phyloP scores from a whole-genome alignment of 192 early-diverging fungal species.

The Irineochytrium annulatum region DNA sequence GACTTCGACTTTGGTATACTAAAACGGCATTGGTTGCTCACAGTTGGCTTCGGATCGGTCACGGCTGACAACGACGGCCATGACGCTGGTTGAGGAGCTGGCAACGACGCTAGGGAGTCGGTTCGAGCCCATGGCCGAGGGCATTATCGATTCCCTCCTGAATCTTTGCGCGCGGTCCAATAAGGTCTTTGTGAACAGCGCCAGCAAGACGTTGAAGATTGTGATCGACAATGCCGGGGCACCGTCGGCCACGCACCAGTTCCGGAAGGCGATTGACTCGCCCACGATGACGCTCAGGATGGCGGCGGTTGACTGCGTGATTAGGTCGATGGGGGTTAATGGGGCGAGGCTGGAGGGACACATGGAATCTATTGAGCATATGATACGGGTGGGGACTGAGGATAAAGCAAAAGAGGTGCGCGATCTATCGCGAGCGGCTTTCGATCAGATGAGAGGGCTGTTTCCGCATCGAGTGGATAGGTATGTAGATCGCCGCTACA shows the following conservation, averaged over 20 bases:
- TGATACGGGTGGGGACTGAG: constrained; percentile 40
- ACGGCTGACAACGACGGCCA: constrained; percentile 66
- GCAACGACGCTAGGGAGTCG: constrained; percentile 55
- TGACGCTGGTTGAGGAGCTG: constrained; percentile 59
- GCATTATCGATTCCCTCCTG: constrained; percentile 57
- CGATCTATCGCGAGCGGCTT: constrained; percentile 38
- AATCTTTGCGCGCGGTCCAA: constrained; percentile 69
- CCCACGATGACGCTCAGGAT: constrained; percentile 60
- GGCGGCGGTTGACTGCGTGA: constrained; percentile 57
- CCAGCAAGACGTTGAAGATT: constrained; percentile 53
- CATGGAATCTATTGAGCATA: constrained; percentile 39
- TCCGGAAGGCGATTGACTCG: constrained; percentile 47
- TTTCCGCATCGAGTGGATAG: constrained; percentile 39
- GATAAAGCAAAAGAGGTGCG: constrained; percentile 52
- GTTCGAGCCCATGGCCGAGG: constrained; percentile 58
- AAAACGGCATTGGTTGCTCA: neutral
- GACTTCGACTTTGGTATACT: too few relatives aligned
- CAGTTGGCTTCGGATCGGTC: constrained; percentile 74
- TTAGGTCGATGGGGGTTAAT: constrained; percentile 47
- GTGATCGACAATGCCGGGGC: constrained; percentile 59
- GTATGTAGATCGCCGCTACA: constrained; percentile 18
- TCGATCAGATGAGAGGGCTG: constrained; percentile 40
- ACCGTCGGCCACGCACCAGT: constrained; percentile 47
- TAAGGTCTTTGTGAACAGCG: constrained; percentile 66
- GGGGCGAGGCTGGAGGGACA: constrained; percentile 26